Conservation (phyloP, 225 moss, liverwort and hornwort genomes). For the Straminergon stramineum region DNA sequence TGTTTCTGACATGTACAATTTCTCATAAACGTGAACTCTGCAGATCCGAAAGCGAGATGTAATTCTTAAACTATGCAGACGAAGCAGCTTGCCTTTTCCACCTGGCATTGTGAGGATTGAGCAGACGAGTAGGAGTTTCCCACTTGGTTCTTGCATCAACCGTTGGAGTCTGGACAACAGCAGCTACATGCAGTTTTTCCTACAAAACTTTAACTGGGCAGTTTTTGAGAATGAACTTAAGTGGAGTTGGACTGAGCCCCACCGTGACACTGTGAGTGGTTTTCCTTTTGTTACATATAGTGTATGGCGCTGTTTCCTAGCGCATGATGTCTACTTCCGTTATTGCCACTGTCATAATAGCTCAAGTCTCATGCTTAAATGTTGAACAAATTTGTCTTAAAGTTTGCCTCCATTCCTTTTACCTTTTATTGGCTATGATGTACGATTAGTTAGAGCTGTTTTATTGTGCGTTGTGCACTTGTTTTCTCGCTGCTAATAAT, state of each 20-base stretch:
- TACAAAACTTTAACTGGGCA: conserved; percentile 86
- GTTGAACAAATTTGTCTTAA: neutral
- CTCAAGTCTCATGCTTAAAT: neutral
- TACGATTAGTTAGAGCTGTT: neutral
- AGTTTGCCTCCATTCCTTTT: neutral
- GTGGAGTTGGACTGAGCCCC: conserved; percentile 83
- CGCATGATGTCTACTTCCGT: neutral
- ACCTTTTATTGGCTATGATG: neutral
- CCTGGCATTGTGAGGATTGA: conserved; percentile 50
- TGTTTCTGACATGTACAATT: neutral
- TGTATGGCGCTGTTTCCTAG: neutral
- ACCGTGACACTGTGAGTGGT: conserved; percentile 18
- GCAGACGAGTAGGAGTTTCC: conserved; percentile 71
- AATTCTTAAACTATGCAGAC: conserved; percentile 29
- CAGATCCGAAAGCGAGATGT: conserved; percentile 89
- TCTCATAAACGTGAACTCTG: neutral
- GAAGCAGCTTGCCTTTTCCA: conserved; percentile 29
- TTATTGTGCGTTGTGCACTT: neutral
- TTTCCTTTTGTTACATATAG: neutral
- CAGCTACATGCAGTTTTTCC: conserved; percentile 63
- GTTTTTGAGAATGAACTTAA: conserved; percentile 97
- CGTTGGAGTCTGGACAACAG: conserved; percentile 60
- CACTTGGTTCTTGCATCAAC: conserved; percentile 77
- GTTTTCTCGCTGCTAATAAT: neutral
- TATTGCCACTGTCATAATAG: neutral